Conservation (phyloP, 192 early-diverging fungal genomes). For the Entomortierella parvispora region DNA sequence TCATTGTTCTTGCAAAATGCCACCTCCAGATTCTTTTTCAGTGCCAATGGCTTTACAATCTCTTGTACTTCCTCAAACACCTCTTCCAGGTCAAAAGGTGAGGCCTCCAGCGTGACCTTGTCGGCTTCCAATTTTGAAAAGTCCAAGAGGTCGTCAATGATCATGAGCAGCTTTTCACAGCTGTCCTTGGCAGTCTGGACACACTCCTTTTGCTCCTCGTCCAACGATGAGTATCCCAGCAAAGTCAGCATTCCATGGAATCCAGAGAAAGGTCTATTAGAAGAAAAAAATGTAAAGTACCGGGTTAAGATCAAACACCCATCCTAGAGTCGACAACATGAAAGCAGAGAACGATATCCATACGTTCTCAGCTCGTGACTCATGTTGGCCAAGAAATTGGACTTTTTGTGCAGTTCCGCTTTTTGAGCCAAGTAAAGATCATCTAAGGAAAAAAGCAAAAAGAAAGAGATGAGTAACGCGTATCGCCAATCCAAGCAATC, state of each 20-base stretch:
- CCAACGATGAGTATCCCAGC: conserved; percentile 57
- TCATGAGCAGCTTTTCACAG: conserved; percentile 59
- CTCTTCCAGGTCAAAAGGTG: conserved; percentile 60
- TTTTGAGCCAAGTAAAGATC: conserved; percentile 52
- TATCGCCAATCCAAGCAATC: no score
- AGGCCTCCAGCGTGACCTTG: conserved; percentile 60
- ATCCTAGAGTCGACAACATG: neutral
- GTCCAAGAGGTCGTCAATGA: conserved; percentile 58
- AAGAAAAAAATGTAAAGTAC: neutral
- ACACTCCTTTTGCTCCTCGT: conserved; percentile 60
- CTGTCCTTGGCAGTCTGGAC: conserved; percentile 61
- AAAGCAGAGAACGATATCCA: neutral
- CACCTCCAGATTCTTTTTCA: conserved; percentile 63
- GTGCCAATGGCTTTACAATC: conserved; percentile 61
- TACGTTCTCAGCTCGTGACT: conserved; percentile 53
- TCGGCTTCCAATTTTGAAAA: conserved; percentile 71
- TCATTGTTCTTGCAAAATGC: conserved; percentile 60
- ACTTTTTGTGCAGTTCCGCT: conserved; percentile 56
- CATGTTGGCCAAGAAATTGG: conserved; percentile 63
- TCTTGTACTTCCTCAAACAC: conserved; percentile 69
- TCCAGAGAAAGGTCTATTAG: conserved; percentile 55
- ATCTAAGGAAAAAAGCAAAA: conserved; percentile 6
- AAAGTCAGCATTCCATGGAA: conserved; percentile 65
- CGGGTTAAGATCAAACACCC: neutral
- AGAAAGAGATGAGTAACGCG: no score